Evolutionary conservation across 129 eudicot species (phyloP).

Genomic region (Centella asiatica): DNA sequence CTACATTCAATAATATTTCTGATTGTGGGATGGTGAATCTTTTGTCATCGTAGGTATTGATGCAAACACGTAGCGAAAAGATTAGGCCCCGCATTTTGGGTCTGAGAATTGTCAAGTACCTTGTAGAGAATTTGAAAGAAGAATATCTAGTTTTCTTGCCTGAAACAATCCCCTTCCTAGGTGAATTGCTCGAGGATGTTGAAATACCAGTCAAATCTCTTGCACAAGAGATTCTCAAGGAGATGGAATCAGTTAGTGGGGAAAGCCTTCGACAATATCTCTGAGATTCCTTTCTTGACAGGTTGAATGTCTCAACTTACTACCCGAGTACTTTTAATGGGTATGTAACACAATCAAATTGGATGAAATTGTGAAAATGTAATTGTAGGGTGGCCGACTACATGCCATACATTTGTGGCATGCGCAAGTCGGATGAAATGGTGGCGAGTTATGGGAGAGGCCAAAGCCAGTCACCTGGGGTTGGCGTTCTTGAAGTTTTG

Average conservation of each 20-base stretch:
- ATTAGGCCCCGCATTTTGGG: slow-evolving; percentile 67
- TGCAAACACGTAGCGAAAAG: slow-evolving; percentile 84
- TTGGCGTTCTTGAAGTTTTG: too few species aligned
- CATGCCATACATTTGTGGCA: too few species aligned
- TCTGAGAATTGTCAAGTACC: slow-evolving; percentile 55
- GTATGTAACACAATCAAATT: too few species aligned
- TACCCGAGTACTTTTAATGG: too few species aligned
- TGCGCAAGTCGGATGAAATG: too few species aligned
- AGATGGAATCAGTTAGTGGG: slow-evolving; percentile 70
- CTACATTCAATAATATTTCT: not conserved
- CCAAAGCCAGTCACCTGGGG: too few species aligned
- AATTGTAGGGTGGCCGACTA: too few species aligned
- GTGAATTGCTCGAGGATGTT: slow-evolving; percentile 77
- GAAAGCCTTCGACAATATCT: slow-evolving; percentile 75
- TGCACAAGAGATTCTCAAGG: slow-evolving; percentile 83
- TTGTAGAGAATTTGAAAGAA: slow-evolving; percentile 75
- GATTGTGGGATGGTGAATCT: not conserved
- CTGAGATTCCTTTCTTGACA: too few species aligned
- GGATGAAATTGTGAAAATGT: too few species aligned
- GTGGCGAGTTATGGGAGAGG: too few species aligned
- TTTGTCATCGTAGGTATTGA: slow-evolving; percentile 51
- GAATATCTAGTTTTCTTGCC: slow-evolving; percentile 63
- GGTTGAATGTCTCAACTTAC: too few species aligned
- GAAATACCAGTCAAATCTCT: slow-evolving; percentile 70
- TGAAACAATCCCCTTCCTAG: slow-evolving; percentile 83